phyloP scores from a whole-genome alignment of 1,139 yeast genomes.

The Candida sojae region DNA sequence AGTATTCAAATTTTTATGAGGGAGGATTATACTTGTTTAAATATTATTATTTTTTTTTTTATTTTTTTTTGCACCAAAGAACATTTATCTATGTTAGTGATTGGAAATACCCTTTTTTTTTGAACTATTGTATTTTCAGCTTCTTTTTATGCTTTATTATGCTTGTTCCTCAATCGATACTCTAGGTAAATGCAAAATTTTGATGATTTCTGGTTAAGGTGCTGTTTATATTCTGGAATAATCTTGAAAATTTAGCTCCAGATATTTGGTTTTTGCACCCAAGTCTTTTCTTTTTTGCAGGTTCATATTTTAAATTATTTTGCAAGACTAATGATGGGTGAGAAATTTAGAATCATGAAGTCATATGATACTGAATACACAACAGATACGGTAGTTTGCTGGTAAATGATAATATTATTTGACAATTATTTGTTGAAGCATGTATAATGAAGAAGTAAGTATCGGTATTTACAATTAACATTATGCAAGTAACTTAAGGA shows the following conservation, averaged over 20 bases:
- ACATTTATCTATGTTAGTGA: neutral
- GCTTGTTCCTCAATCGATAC: neutral
- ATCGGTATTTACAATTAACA: neutral
- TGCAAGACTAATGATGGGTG: too few relatives aligned
- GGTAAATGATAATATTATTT: too few relatives aligned
- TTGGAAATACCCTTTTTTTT: neutral
- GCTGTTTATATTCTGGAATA: too few relatives aligned
- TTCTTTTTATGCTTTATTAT: conserved; percentile 1
- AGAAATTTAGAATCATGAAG: too few relatives aligned
- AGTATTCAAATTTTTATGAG: neutral
- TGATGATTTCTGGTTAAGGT: too few relatives aligned
- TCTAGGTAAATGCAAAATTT: too few relatives aligned
- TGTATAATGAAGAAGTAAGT: neutral
- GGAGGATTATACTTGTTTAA: neutral
- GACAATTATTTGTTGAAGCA: too few relatives aligned
- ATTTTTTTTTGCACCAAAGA: neutral
- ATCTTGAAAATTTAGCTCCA: neutral
- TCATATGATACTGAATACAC: too few relatives aligned
- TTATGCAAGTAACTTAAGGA: conserved; percentile 1
- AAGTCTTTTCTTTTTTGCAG: too few relatives aligned
- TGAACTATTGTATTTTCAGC: neutral
- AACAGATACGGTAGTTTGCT: too few relatives aligned
- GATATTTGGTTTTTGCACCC: too few relatives aligned
- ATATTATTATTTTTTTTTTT: neutral
- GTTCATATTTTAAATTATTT: too few relatives aligned